Base-by-base conservation (phyloP, 1,284 basidiomycete species). In the Cutaneotrichosporon cutaneum region DNA sequence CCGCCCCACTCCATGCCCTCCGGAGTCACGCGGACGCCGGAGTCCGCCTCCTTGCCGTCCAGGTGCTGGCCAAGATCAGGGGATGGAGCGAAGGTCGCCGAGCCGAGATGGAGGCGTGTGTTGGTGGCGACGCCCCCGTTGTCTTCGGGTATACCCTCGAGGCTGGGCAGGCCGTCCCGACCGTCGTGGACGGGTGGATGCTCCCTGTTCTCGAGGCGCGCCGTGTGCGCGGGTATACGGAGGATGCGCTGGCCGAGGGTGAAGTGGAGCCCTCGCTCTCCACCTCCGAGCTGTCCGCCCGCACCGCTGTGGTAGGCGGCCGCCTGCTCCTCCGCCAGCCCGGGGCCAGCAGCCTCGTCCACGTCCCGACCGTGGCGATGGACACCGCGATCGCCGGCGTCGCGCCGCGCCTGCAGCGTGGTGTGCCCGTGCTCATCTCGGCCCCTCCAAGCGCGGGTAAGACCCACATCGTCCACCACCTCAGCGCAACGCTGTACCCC, bases 391-490 rank as follows among this genome's bases (percentile, higher is more conserved):
- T 96, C 4, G 85, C 83, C 2, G 74, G 82, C 8, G 81, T 98
- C 48, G 87, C 89, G 0, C 77, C 88, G 14, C 84, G 87, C 58
- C 71, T 89, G 1, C 88, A 87, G 0, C 82, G 87, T 51, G 85
- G 88, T 2, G 77, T 89, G 0, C 95, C 96, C 1, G 86, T 86
- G 9, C 87, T 99, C 24, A 78, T 99, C 33, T 90, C 92, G 0
- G 94, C 94, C 0, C 81, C 90, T 0, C 88, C 94, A 0, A 95
- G 94, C 0, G 88, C 91, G 4, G 96, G 96, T 60, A 99, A 99
- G 75, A 88, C 89, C 0, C 84, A 92, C 11, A 81, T 96, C 16
- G 80, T 99, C 32, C 83, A 87, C 13, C 86, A 95, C 68, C 85
- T 99, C 26, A 87, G 90, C 5, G 80, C 82, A 6, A 69, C 83